Percentiles rank a stretch among this genome's conserved stretches.
These are phyloP conservation scores for Anastatica hierochuntica DNA, from an alignment of 345 rosid genomes.

Conservation along the genomic window DNA sequence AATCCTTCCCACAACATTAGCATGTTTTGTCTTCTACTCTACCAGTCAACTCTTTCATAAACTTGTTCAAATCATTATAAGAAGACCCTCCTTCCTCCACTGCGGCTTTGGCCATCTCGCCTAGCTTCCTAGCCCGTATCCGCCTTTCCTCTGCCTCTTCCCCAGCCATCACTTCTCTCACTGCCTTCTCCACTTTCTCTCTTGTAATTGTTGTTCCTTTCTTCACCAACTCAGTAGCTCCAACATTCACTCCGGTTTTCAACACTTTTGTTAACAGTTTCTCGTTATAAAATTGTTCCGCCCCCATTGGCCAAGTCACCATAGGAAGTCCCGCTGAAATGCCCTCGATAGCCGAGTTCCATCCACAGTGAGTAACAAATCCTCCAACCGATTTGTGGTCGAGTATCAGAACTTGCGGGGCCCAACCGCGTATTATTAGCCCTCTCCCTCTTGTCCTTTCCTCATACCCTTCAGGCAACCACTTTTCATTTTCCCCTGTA, in stretches of 20 bases:
- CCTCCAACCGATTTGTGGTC: conserved; percentile 43
- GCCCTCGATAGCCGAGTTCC: conserved; percentile 52
- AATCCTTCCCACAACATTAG: conserved; percentile 8
- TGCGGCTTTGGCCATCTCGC: conserved; percentile 23
- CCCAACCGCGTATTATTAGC: conserved; percentile 50
- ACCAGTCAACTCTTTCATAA: conserved; percentile 16
- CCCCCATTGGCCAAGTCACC: conserved; percentile 40
- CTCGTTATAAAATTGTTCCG: conserved; percentile 49
- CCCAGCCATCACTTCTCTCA: conserved; percentile 27
- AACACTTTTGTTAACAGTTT: conserved; percentile 35
- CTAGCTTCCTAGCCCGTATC: conserved; percentile 11
- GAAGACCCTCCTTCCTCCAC: conserved; percentile 30
- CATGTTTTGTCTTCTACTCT: background rate
- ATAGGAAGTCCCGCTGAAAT: conserved; percentile 41
- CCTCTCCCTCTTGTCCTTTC: conserved; percentile 32
- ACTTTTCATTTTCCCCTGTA: conserved; percentile 23
- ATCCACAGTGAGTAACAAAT: conserved; percentile 52
- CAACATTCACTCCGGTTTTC: conserved; percentile 31
- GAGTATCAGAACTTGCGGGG: conserved; percentile 50
- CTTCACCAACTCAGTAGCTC: conserved; percentile 26
- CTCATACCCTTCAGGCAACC: conserved; percentile 36
- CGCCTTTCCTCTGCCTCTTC: conserved; percentile 27
- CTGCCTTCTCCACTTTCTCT: conserved; percentile 29
- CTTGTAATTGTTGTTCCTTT: conserved; percentile 24
- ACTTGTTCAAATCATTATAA: conserved; percentile 21